Evolutionary conservation across 2,329 filamentous ascomycete species (phyloP), one percentile per base, ranked within the genome.

Genomic region (Neospermospora avenae): DNA sequence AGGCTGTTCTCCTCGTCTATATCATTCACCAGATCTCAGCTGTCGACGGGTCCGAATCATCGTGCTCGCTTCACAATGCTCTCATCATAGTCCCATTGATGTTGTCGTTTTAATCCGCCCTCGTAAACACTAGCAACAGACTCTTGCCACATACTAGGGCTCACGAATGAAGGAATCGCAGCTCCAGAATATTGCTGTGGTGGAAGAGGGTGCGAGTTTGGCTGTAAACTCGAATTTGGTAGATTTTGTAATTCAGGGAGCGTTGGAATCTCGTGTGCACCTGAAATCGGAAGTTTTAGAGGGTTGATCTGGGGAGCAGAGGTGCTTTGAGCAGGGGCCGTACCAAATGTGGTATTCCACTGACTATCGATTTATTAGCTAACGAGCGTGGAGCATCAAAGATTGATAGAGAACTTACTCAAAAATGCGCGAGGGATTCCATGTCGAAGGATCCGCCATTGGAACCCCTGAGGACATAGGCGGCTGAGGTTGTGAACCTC

Each of bases 261-360:
- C 13, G 79, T 78, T 34, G 81, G 76, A 44, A 82, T 74, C 73
- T 85, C 82, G 67, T 80, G 70, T 48, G 70, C 69, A 70, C 70
- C 70, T 71, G 71, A 65, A 61, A 69, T 63, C 61, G 67, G 57
- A 65, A 65, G 55, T 72, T 69, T 74, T 73, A 74, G 72, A 72
- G 68, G 70, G 62, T 65, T 64, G 67, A 67, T 67, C 68, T 69
- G 69, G 67, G 73, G 67, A 68, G 70, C 65, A 62, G 72, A 71
- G 60, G 66, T 70, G 64, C 65, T 68, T 64, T 68, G 68, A 65
- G 67, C 63, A 68, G 68, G 70, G 69, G 65, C 69, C 70, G 71
- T 90, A 80, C 91, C 90, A 78, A 97, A 98, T 66, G 93, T 93
- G 71, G 89, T 87, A 75, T 96, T 93, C 93, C 93, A 98, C 80